A percentile compares a stretch with the other conserved stretches of the same genome.
These are phyloP conservation scores for Sporothrix mexicana DNA, from an alignment of 2,329 filamentous ascomycete species.

Conservation along the genomic window DNA sequence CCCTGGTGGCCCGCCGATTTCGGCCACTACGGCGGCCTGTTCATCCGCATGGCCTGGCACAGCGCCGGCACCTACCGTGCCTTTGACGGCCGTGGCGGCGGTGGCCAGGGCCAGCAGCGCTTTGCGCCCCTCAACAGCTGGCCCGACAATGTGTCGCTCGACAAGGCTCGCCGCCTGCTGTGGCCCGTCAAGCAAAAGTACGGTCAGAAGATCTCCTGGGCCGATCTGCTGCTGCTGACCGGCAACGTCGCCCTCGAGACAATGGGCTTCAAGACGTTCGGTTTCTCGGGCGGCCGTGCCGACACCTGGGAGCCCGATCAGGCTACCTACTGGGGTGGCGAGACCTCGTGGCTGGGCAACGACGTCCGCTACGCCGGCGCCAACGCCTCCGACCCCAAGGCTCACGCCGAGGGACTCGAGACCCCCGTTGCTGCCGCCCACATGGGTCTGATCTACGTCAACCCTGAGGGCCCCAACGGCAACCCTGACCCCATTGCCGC, in stretches of 20 bases:
- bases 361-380: slow-evolving; percentile 69
- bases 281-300: slow-evolving; percentile 73
- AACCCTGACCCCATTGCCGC: slow-evolving; percentile 72
- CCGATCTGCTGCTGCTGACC: slow-evolving; percentile 72
- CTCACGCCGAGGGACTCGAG: slow-evolving; percentile 66
- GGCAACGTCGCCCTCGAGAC: slow-evolving; percentile 79
- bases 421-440: slow-evolving; percentile 70
- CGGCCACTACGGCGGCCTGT: slow-evolving; percentile 80
- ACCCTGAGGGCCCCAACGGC: slow-evolving; percentile 78
- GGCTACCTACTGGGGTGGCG: slow-evolving; percentile 77
- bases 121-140: slow-evolving; percentile 83
- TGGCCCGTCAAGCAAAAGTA: slow-evolving; percentile 89
- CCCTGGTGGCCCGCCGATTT: slow-evolving; percentile 84
- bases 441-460: slow-evolving; percentile 83
- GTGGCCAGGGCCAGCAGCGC: slow-evolving; percentile 75
- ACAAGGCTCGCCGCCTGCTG: slow-evolving; percentile 79
- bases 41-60: slow-evolving; percentile 84
- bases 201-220: slow-evolving; percentile 81
- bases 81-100: slow-evolving; percentile 75
- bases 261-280: slow-evolving; percentile 76
- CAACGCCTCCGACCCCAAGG: slow-evolving; percentile 47
- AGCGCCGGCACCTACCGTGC: slow-evolving; percentile 79
- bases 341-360: slow-evolving; percentile 76
- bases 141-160: slow-evolving; percentile 78
- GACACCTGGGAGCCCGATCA: slow-evolving; percentile 80